These are phyloP conservation scores for Lichtheimia hyalospora DNA, from an alignment of 371 early-diverging fungal species.

Conservation along the genomic window DNA sequence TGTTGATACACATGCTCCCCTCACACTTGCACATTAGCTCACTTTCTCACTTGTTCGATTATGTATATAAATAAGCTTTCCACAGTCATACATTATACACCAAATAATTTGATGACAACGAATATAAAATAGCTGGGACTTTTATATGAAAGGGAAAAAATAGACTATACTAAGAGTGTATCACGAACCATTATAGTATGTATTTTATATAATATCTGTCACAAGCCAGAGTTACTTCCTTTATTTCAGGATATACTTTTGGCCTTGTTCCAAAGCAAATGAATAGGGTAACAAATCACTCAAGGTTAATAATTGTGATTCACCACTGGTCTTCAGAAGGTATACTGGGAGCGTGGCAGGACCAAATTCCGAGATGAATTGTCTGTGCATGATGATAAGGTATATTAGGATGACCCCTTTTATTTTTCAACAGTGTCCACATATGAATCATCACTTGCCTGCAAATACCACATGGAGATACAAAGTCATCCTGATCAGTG, in stretches of 20 bases:
- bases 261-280: constrained; percentile 59
- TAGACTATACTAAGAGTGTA: too few relatives aligned
- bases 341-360: constrained; percentile 56
- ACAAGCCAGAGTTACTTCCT: background rate
- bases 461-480: constrained; percentile 83
- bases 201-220: too few relatives aligned
- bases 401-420: background rate
- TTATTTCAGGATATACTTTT: constrained; percentile 15
- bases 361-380: constrained; percentile 82
- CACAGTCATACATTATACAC: too few relatives aligned
- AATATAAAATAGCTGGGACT: too few relatives aligned
- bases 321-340: constrained; percentile 56
- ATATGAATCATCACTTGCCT: constrained; percentile 34
- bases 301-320: constrained; percentile 44
- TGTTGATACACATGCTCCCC: too few relatives aligned
- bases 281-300: constrained; percentile 63
- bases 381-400: constrained; percentile 34
- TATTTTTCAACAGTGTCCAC: too few relatives aligned
- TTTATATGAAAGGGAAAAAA: too few relatives aligned
- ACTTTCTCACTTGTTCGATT: too few relatives aligned
- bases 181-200: too few relatives aligned
- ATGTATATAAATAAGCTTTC: too few relatives aligned
- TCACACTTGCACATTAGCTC: too few relatives aligned
- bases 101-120: too few relatives aligned
- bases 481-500: constrained; percentile 53